Base-by-base conservation (phyloP, 176 grass and related monocot genomes). In the Zizania latifolia region DNA sequence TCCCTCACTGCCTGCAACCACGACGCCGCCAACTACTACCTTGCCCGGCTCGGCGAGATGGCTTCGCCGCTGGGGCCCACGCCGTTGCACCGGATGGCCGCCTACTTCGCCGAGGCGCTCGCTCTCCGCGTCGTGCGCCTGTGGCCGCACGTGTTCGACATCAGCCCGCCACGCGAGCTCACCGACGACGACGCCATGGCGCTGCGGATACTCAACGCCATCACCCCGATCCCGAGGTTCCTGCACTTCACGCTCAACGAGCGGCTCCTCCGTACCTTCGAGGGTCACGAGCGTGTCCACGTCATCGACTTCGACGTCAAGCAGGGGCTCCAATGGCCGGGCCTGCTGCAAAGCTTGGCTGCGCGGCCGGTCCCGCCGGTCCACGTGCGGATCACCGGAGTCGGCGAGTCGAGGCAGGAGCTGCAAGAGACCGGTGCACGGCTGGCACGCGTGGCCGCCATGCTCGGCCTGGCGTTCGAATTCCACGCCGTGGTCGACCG, bases 261-360 rank as follows among this genome's bases (percentile, higher is more conserved):
- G 76, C 46, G 92, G 6, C 29, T 99, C 43, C 51, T 94, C 26
- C 81, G 80, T 34, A 84, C 77, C n/a, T 99, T 99, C 66, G 89
- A 94, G 55, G 96, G 96, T 23, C 90, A 92, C 73, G 92, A 99
- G 24, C 89, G 92, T n/a, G 86, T 99, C 34, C 96, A 99, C 85
- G 68, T 99, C 68, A 92, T 99, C 68, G 92, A 99, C 76, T 99
- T 99, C 58, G 89, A 99, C 84, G 86, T 94, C 84, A 99, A 92
- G 83, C 96, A 99, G 65, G 95, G 96, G 12, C 84, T 99, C 32
- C 96, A 99, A 68, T 99, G 96, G 96, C 87, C 95, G 8, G 81
- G 89, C 68, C 78, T 97, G 45, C 81, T 93, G 37, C 90, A 93
- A 78, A 92, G 91, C 86, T 81, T 97, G 38, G 86, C 91, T 9